Evolutionary conservation across 2,329 filamentous ascomycete species (phyloP).

Genomic region (Calonectria fujianensis): DNA sequence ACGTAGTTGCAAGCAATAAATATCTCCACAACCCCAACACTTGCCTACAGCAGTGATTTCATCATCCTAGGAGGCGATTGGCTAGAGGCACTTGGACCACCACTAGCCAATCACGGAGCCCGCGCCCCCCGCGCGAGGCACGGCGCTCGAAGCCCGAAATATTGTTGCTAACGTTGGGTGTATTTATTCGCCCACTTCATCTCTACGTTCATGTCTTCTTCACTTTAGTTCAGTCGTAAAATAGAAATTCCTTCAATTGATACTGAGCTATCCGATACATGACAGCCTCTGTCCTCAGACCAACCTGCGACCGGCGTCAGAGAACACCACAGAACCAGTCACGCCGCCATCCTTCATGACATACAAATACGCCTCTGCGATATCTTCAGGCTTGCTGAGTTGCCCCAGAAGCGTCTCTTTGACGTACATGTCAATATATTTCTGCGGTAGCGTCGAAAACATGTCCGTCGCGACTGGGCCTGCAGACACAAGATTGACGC

Average conservation of each 20-base stretch:
- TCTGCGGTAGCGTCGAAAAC: background rate
- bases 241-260: background rate
- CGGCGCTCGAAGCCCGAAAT: background rate
- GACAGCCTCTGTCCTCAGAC: background rate
- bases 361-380: slow-evolving; percentile 26
- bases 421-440: background rate
- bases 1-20: background rate
- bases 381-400: slow-evolving; percentile 15
- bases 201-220: background rate
- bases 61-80: background rate
- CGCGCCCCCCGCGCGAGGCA: slow-evolving; percentile 2
- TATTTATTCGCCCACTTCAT: background rate
- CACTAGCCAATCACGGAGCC: background rate
- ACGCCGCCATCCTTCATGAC: slow-evolving; percentile 13
- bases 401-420: slow-evolving; percentile 13
- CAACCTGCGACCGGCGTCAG: background rate
- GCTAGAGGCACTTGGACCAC: background rate
- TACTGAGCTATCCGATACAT: background rate
- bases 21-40: background rate
- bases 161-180: background rate
- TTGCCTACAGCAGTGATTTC: background rate
- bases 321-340: slow-evolving; percentile 12
- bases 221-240: background rate
- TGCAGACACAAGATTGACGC: slow-evolving; percentile 7
- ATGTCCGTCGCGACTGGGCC: background rate